These are phyloP conservation scores for Teratosphaeria zuluensis DNA, from an alignment of 2,329 filamentous ascomycete species.

Conservation along the genomic window DNA sequence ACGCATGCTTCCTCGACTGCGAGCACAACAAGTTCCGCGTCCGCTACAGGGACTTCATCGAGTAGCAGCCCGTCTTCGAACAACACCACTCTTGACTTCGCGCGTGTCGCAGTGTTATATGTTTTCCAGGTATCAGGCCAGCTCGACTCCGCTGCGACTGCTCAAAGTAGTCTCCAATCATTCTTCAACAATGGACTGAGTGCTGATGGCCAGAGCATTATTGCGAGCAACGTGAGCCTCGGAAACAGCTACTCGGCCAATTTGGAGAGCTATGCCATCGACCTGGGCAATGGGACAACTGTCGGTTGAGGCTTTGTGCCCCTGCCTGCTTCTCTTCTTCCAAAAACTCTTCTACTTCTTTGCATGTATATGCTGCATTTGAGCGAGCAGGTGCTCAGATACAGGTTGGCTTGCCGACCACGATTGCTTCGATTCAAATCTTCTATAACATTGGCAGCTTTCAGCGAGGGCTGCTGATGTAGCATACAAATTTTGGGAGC, in stretches of 20 bases:
- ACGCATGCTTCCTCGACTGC: slow-evolving; percentile 2
- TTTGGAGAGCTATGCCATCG: slow-evolving; percentile 10
- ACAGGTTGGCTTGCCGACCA: not conserved
- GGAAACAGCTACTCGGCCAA: slow-evolving; percentile 19
- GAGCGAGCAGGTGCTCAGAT: not conserved
- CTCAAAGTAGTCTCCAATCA: slow-evolving; percentile 33
- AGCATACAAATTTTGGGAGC: too few species aligned
- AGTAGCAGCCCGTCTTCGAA: slow-evolving; percentile 5
- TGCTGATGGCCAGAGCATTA: slow-evolving; percentile 9
- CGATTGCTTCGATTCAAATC: too few species aligned
- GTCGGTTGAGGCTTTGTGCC: slow-evolving; percentile 7
- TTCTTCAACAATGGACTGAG: slow-evolving; percentile 18
- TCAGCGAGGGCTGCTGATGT: too few species aligned
- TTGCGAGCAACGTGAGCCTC: slow-evolving; percentile 17
- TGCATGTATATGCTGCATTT: not conserved
- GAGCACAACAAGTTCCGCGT: slow-evolving; percentile 7
- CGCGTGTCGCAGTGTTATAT: slow-evolving; percentile 36
- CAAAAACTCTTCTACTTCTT: not conserved
- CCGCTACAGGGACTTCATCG: slow-evolving; percentile 9
- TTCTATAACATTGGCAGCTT: too few species aligned
- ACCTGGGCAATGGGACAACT: slow-evolving; percentile 16
- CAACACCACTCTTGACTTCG: slow-evolving; percentile 33
- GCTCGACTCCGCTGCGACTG: slow-evolving; percentile 31
- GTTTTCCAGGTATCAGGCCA: slow-evolving; percentile 33
- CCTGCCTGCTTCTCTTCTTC: not conserved